Evolutionary conservation across 2,329 filamentous ascomycete species (phyloP).

Genomic region (Fulvia fulva): DNA sequence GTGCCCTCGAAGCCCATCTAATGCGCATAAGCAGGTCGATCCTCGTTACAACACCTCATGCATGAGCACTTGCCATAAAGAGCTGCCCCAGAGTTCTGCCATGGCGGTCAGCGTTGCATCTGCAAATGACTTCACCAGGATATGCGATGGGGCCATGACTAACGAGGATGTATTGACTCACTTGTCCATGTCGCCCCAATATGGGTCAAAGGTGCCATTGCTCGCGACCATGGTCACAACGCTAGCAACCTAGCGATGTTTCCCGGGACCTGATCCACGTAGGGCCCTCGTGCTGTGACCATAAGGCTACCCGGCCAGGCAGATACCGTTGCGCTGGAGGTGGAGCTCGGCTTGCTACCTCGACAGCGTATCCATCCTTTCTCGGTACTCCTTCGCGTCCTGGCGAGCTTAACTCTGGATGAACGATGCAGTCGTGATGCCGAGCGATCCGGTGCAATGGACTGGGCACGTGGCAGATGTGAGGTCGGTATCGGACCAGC

Average conservation of each 20-base stretch:
- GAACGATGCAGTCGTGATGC: background rate
- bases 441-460: background rate
- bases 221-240: constrained; percentile 40
- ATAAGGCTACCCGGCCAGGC: background rate
- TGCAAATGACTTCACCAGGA: background rate
- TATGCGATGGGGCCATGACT: background rate
- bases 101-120: constrained; percentile 34
- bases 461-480: background rate
- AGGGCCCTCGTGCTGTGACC: background rate
- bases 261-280: background rate
- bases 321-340: constrained; percentile 10
- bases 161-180: constrained; percentile 41
- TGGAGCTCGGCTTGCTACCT: constrained; percentile 11
- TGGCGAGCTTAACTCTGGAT: background rate
- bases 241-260: background rate
- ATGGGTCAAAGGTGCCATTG: constrained; percentile 43
- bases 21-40: constrained; percentile 23
- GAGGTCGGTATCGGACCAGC: background rate
- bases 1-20: constrained; percentile 80
- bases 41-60: constrained; percentile 10
- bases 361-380: constrained; percentile 6
- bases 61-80: constrained; percentile 30
- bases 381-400: background rate
- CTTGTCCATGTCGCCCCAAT: constrained; percentile 73
- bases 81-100: constrained; percentile 44